Base-by-base conservation (phyloP, 192 early-diverging fungal species). In the Coemansia sp. region DNA sequence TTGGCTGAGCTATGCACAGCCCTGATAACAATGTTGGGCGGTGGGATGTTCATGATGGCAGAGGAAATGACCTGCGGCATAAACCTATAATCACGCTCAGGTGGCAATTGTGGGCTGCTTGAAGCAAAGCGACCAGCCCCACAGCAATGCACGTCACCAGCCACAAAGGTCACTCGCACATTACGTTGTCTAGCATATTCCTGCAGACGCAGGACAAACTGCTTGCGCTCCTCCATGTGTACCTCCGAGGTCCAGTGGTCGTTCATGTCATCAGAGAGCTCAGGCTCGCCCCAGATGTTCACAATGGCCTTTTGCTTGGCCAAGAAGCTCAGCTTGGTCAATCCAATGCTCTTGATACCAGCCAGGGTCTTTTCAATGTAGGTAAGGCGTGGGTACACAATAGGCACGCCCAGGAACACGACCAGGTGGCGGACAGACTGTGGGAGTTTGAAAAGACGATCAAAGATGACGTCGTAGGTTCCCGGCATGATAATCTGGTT, bases 201-300 rank as follows among this genome's bases (percentile, higher is more conserved):
- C 55, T 91, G 88, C 27, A 94, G 64, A 18, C 78, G 55, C 36
- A 73, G 60, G 9, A 94, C 74, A 46, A 91, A 66, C 17, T 51
- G 45, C 50, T 72, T 81, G 48, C 90, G 85, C 61, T 94, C 91
- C 4, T 62, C 79, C 41, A 78, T 62, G 46, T 93, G 87, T 39
- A 79, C 72, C 15, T 72, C 72, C 36, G 83, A 80, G 4, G 88
- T 86, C 78, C 78, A 83, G 62, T 81, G 86, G 67, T 93, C 91
- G 67, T 85, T 85, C 81, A 93, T 72, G 53, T 93, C 91, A 63
- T 94, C 92, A 18, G 84, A 67, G 25, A 94, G 73, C 55, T 94
- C 90, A 13, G 87, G 86, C 57, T 91, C 88, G 46, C 89, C 90
- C 73, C 90, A 88, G 35, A 74, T 72, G 29, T 82, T 73, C 18